Evolutionary conservation across 2,329 filamentous ascomycete species (phyloP).

Genomic region (Colletotrichum gigasporum): DNA sequence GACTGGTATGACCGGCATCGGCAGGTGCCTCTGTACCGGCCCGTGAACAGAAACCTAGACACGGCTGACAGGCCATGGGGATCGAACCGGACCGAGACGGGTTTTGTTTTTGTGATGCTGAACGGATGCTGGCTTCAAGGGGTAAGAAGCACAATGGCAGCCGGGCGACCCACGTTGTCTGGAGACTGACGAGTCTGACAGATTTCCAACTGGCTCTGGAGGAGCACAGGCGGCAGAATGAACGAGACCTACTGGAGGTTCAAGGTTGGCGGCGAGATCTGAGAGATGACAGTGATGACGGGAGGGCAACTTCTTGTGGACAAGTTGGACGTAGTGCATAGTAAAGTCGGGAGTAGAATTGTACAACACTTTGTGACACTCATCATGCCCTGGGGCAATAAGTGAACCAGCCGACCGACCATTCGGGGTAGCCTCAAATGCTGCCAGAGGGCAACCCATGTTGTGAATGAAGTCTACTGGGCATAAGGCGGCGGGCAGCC

Average conservation of each 20-base stretch:
- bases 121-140: slow-evolving; percentile 33
- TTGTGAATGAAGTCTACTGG: too few species aligned
- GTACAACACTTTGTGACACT: too few species aligned
- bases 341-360: too few species aligned
- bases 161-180: not conserved
- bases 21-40: slow-evolving; percentile 36
- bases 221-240: slow-evolving; percentile 40
- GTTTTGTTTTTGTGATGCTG: slow-evolving; percentile 37
- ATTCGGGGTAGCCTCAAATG: too few species aligned
- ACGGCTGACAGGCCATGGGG: slow-evolving; percentile 32
- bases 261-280: slow-evolving; percentile 64
- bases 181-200: not conserved
- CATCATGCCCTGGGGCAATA: too few species aligned
- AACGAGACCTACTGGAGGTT: slow-evolving; percentile 60
- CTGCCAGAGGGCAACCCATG: too few species aligned
- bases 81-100: slow-evolving; percentile 28
- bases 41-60: slow-evolving; percentile 34
- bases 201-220: slow-evolving; percentile 27
- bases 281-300: too few species aligned
- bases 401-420: too few species aligned
- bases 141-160: not conserved
- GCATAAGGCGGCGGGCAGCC: too few species aligned
- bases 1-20: slow-evolving; percentile 35
- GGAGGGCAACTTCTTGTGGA: too few species aligned
- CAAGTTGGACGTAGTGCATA: too few species aligned